These are phyloP conservation scores for Aspergillus nomiae DNA, from an alignment of 2,329 filamentous ascomycete genomes.

Conservation along the genomic window DNA sequence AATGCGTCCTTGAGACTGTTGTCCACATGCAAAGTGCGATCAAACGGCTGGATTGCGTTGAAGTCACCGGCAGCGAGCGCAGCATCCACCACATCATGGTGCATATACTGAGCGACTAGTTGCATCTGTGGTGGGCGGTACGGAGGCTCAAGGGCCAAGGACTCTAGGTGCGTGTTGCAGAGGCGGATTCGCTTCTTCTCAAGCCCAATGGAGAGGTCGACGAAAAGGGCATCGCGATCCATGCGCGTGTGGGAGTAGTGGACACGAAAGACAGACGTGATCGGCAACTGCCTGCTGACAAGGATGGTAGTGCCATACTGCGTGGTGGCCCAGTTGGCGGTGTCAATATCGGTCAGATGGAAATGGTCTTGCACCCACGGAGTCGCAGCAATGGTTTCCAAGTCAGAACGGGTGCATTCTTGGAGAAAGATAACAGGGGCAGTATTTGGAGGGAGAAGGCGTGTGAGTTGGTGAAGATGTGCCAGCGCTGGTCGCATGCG, in stretches of 20 bases:
- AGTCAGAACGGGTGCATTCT: constrained; percentile 9
- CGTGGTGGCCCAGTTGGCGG: constrained; percentile 1
- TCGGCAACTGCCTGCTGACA: background rate
- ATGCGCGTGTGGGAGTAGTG: constrained; percentile 12
- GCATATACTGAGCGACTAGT: constrained; percentile 5
- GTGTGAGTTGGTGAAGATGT: background rate
- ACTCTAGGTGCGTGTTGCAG: constrained; percentile 15
- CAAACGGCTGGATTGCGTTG: constrained; percentile 15
- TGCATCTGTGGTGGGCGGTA: constrained; percentile 9
- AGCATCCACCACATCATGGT: background rate
- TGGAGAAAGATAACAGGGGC: constrained; percentile 8
- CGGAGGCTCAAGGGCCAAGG: constrained; percentile 7
- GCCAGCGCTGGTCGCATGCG: constrained; percentile 10
- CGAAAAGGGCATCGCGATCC: constrained; percentile 14
- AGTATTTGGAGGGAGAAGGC: background rate
- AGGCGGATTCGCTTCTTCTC: constrained; percentile 3
- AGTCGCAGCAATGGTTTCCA: background rate
- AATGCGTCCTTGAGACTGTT: constrained; percentile 13
- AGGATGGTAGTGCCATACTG: constrained; percentile 11
- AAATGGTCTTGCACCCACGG: constrained; percentile 8
- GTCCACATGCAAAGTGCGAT: constrained; percentile 5
- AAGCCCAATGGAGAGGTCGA: background rate
- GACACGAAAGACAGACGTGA: constrained; percentile 4
- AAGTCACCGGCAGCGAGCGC: constrained; percentile 7
- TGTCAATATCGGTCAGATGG: constrained; percentile 9